These are phyloP conservation scores for Pterula multifida DNA, from an alignment of 1,284 basidiomycete genomes.

Conservation along the genomic window DNA sequence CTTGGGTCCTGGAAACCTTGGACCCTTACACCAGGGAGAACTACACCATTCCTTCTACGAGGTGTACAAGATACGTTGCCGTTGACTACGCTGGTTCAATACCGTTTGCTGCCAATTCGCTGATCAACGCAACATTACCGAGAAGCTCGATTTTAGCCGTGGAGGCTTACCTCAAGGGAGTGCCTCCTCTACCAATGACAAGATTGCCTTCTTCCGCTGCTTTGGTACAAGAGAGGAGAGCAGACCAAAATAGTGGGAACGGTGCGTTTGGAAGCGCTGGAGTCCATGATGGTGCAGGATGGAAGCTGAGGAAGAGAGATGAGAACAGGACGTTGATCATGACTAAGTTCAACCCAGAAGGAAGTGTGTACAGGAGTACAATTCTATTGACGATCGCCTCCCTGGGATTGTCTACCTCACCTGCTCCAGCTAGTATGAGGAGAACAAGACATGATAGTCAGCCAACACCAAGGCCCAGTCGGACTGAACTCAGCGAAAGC, in stretches of 20 bases:
- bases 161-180: conserved; percentile 57
- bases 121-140: conserved; percentile 73
- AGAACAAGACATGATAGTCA: conserved; percentile 1
- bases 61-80: conserved; percentile 80
- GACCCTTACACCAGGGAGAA: conserved; percentile 95
- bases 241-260: conserved; percentile 5
- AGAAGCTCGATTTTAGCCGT: conserved; percentile 51
- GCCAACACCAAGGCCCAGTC: not conserved
- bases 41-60: conserved; percentile 89
- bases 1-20: conserved; percentile 94
- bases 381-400: conserved; percentile 20
- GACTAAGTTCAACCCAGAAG: conserved; percentile 35
- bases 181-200: conserved; percentile 50
- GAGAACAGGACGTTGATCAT: conserved; percentile 39
- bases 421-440: conserved; percentile 11
- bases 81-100: conserved; percentile 86
- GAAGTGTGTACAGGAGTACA: conserved; percentile 34
- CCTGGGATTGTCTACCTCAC: conserved; percentile 1
- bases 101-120: conserved; percentile 78
- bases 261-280: conserved; percentile 1
- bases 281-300: conserved; percentile 18
- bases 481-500: not conserved
- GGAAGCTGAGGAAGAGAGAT: conserved; percentile 50
- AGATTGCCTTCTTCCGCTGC: conserved; percentile 54
- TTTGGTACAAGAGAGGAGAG: conserved; percentile 36